A percentile compares a stretch with the other conserved stretches of the same genome.
Evolutionary conservation across 2,329 filamentous ascomycete species (phyloP).

Genomic region (Fusarium bactridioides): DNA sequence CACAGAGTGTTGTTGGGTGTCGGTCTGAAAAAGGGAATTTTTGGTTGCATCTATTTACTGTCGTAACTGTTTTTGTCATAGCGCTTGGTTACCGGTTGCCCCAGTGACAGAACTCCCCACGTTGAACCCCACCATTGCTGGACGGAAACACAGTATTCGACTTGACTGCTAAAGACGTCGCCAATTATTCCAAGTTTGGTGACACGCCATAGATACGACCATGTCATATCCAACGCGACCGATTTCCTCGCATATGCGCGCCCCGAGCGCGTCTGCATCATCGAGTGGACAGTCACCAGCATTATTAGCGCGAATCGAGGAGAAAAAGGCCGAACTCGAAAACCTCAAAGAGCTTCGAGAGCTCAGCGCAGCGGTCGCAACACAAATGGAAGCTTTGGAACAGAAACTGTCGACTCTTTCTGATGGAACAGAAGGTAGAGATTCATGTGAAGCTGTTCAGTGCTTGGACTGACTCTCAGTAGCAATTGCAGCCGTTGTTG

Average conservation of each 20-base stretch:
- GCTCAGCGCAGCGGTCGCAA: conserved; percentile 78
- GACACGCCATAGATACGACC: not conserved
- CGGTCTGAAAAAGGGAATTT: conserved; percentile 39
- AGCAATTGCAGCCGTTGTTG: conserved; percentile 85
- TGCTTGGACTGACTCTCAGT: conserved; percentile 34
- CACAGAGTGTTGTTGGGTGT: conserved; percentile 35
- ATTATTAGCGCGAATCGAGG: conserved; percentile 78
- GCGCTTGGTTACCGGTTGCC: conserved; percentile 42
- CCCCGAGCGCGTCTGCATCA: conserved; percentile 60
- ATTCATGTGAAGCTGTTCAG: not conserved
- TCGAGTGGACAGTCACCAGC: conserved; percentile 71
- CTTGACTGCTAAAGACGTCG: not conserved
- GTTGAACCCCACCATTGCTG: conserved; percentile 40
- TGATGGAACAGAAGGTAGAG: conserved; percentile 79
- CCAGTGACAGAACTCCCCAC: conserved; percentile 37
- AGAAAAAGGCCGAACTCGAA: conserved; percentile 86
- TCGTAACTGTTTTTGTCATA: conserved; percentile 39
- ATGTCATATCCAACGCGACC: conserved; percentile 67
- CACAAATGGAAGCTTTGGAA: conserved; percentile 83
- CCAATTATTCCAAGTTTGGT: not conserved
- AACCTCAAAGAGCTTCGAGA: conserved; percentile 80
- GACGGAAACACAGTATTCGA: conserved; percentile 25
- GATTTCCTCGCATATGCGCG: conserved; percentile 72
- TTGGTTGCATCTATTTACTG: conserved; percentile 48
- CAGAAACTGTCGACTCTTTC: conserved; percentile 80